phyloP scores from a whole-genome alignment of 2,329 filamentous ascomycete genomes.

The Penicillium sp. region DNA sequence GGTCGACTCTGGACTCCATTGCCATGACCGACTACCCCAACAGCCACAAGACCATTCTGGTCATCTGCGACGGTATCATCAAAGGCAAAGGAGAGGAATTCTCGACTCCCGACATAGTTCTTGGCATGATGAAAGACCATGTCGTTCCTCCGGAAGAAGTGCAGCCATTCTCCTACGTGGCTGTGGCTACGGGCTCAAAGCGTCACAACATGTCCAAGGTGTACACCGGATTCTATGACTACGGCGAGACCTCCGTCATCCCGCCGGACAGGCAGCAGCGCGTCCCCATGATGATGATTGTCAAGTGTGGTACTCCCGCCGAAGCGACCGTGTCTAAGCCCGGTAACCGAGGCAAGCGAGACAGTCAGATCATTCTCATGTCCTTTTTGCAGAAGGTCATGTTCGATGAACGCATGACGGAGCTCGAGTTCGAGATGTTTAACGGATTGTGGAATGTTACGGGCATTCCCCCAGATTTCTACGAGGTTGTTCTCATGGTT shows the following conservation, averaged over 20 bases:
- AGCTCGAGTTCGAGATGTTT: slow-evolving; percentile 99
- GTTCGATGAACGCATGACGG: slow-evolving; percentile 99
- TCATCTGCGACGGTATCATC: slow-evolving; percentile 96
- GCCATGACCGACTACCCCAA: slow-evolving; percentile 98
- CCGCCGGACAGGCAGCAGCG: slow-evolving; percentile 86
- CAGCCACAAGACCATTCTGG: slow-evolving; percentile 94
- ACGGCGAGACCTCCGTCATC: slow-evolving; percentile 74
- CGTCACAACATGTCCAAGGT: slow-evolving; percentile 99
- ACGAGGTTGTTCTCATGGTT: slow-evolving; percentile 97
- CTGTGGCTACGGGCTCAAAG: slow-evolving; percentile 91
- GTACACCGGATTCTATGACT: slow-evolving; percentile 97
- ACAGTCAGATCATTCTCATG: slow-evolving; percentile 99
- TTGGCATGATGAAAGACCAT: slow-evolving; percentile 93
- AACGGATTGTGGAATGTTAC: slow-evolving; percentile 98
- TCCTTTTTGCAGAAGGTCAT: slow-evolving; percentile 99
- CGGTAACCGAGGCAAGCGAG: slow-evolving; percentile 95
- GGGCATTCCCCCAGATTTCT: slow-evolving; percentile 95
- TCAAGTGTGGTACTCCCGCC: slow-evolving; percentile 91
- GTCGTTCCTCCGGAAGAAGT: slow-evolving; percentile 76
- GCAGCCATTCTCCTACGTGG: slow-evolving; percentile 88
- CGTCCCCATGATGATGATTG: slow-evolving; percentile 93
- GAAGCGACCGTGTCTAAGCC: slow-evolving; percentile 79
- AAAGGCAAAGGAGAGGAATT: slow-evolving; percentile 85
- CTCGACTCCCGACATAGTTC: slow-evolving; percentile 82
- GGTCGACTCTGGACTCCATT: slow-evolving; percentile 91